Percentiles rank a stretch among this genome's conserved stretches.
Conservation (phyloP, 108 stramenopile genomes). For the Parmales sp. region DNA sequence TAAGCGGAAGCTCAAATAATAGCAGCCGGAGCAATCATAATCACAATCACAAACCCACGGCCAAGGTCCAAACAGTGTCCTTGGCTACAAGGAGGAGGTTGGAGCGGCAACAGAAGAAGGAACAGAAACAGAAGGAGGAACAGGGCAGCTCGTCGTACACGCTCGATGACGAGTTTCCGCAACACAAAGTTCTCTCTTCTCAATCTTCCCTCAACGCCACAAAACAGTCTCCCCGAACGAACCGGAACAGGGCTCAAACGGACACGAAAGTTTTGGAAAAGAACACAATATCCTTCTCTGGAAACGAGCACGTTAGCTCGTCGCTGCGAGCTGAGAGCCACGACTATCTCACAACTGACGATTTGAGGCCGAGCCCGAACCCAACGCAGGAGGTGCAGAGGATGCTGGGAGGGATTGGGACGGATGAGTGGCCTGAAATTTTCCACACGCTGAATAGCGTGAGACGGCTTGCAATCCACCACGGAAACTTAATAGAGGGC, state of each 20-base stretch:
- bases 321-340: neutral
- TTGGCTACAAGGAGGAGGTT: slow-evolving; percentile 3
- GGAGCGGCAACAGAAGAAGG: slow-evolving; percentile 4
- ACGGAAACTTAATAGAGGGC: slow-evolving; percentile 15
- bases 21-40: no score
- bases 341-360: slow-evolving; percentile 11
- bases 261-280: neutral
- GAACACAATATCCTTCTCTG: neutral
- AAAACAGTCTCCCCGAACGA: no score
- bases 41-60: no score
- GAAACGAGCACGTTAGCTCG: neutral
- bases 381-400: slow-evolving; percentile 23
- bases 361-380: slow-evolving; percentile 26
- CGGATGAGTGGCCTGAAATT: slow-evolving; percentile 29
- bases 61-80: neutral
- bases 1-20: no score
- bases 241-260: neutral
- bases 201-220: neutral
- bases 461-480: slow-evolving; percentile 24
- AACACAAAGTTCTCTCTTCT: no score
- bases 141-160: no score
- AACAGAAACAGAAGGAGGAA: neutral
- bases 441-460: slow-evolving; percentile 36
- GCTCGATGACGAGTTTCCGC: no score
- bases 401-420: slow-evolving; percentile 19